These are phyloP conservation scores for Paramecium biaurelia DNA, from an alignment of 73 alveolate genomes.

Conservation along the genomic window DNA sequence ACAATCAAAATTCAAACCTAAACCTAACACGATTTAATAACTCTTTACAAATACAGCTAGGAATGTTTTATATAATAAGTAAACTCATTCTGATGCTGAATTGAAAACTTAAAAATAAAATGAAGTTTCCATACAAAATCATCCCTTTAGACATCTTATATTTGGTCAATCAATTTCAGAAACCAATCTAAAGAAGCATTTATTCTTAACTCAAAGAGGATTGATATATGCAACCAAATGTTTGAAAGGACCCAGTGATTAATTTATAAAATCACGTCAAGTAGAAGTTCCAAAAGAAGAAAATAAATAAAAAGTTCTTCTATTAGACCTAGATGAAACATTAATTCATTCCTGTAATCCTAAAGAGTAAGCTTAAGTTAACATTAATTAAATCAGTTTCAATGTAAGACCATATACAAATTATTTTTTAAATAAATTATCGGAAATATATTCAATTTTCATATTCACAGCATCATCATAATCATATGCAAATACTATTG, in stretches of 20 bases:
- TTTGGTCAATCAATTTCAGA: background rate
- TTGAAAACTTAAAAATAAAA: background rate
- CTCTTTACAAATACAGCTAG: background rate
- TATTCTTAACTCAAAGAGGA: constrained; percentile 42
- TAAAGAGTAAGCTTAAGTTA: constrained; percentile 45
- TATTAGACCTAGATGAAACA: constrained; percentile 87
- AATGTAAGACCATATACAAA: constrained; percentile 79
- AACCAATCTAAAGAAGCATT: constrained; percentile 30
- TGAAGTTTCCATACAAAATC: background rate
- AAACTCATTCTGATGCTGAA: constrained; percentile 41
- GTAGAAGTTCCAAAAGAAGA: constrained; percentile 23
- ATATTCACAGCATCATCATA: constrained; percentile 84
- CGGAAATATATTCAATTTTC: constrained; percentile 73
- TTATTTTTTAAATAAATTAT: constrained; percentile 74
- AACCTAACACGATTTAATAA: background rate
- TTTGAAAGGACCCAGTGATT: constrained; percentile 55
- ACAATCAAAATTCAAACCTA: background rate
- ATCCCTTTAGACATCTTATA: constrained; percentile 57
- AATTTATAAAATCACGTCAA: constrained; percentile 18
- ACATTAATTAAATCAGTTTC: constrained; percentile 69
- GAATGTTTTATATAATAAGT: background rate
- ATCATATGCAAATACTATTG: constrained; percentile 81
- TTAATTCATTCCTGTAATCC: constrained; percentile 70
- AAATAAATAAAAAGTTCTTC: constrained; percentile 65
- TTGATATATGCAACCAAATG: constrained; percentile 58